Percentiles rank a stretch among this genome's conserved stretches.
phyloP scores from a whole-genome alignment of 768 basidiomycete genomes.

The Trametes punicea region DNA sequence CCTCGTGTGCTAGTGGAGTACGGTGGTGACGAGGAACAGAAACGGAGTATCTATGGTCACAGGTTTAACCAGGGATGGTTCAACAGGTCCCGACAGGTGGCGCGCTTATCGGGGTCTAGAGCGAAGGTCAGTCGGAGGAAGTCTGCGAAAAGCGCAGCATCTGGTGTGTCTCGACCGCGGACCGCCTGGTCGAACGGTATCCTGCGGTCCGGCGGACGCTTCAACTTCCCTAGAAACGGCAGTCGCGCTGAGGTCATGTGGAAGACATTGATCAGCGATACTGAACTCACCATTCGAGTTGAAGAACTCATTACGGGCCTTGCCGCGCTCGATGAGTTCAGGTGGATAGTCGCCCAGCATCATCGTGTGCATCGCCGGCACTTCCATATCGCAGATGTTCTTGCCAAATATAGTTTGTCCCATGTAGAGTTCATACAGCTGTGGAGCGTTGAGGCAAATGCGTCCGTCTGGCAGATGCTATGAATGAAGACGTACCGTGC shows the following conservation, averaged over 20 bases:
- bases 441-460: neutral
- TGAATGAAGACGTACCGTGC: neutral
- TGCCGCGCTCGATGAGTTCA: neutral
- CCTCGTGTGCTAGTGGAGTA: too few relatives aligned
- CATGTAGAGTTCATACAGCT: neutral
- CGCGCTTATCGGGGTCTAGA: neutral
- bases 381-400: neutral
- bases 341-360: constrained; percentile 7
- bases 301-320: constrained; percentile 1
- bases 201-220: neutral
- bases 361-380: neutral
- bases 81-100: neutral
- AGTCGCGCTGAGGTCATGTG: neutral
- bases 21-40: too few relatives aligned
- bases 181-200: neutral
- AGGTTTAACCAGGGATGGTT: neutral
- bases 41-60: too few relatives aligned
- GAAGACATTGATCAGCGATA: neutral
- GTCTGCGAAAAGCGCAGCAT: neutral
- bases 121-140: neutral
- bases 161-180: neutral
- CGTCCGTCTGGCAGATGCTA: neutral
- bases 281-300: constrained; percentile 4
- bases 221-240: neutral
- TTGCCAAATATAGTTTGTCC: neutral